Evolutionary conservation across 2,329 filamentous ascomycete genomes (phyloP), one percentile per base, ranked within the genome.

Genomic region (Pseudogymnoascus sp.): DNA sequence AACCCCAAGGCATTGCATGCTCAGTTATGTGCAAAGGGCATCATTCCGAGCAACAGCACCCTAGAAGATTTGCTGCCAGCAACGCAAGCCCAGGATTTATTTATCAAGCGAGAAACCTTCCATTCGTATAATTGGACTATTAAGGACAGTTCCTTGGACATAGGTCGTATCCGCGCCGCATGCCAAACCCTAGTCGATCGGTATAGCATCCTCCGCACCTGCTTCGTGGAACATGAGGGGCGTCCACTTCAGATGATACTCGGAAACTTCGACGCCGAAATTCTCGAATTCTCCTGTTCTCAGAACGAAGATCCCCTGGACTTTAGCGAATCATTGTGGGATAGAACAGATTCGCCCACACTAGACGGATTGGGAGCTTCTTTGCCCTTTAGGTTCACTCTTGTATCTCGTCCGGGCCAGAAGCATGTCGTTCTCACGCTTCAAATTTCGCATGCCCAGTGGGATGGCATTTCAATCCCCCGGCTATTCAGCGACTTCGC

Each of bases 31-130:
- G 41, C 41, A 45, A 11, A 45, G 41, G 41, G 41, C 21, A 45
- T 45, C 41, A 45, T 45, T 21, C 41, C 41, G 16, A 45, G 16
- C 8, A 21, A 45, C 19, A 45, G 41, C 41, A 34, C 23, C 6
- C 37, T 66, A 8, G 67, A 67, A 62, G 65, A 67, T 48, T 16
- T 68, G 13, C 28, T 66, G 11, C 28, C 48, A 34, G 66, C 61
- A 13, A 66, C 64, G 8, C 62, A 66, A 21, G 66, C 57, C 11
- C 67, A 68, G 45, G 21, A 39, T 1, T 45, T 45, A 19, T 45
- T 45, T 23, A 45, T 45, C 19, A 19, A 45, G 19, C 41, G 41
- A 45, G 19, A 23, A 45, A 45, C 41, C 11, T 45, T 45, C 11
- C 41, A 45, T 45, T 45, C 41, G 41, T 45, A 45, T 4, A 45